These are phyloP conservation scores for Platismatia glauca DNA, from an alignment of 495 filamentous ascomycete species.

Conservation along the genomic window DNA sequence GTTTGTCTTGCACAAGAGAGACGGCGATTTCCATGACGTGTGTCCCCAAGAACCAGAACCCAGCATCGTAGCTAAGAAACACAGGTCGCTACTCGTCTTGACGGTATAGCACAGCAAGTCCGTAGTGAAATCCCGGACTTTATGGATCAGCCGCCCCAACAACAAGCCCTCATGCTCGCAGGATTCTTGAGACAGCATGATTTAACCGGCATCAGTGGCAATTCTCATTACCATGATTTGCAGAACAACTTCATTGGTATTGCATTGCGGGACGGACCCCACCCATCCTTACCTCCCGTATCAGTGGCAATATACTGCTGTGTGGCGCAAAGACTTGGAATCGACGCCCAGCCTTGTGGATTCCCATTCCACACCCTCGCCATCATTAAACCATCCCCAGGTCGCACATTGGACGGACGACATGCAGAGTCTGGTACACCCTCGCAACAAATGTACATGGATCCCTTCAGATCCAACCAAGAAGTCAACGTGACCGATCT, in stretches of 20 bases:
- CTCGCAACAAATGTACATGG: constrained; percentile 62
- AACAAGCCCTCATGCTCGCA: constrained; percentile 58
- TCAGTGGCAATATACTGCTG: constrained; percentile 66
- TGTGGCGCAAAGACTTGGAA: constrained; percentile 53
- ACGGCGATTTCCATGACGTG: constrained; percentile 67
- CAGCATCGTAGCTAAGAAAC: constrained; percentile 9
- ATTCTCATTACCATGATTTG: constrained; percentile 62
- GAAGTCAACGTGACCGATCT: constrained; percentile 56
- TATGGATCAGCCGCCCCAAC: constrained; percentile 44
- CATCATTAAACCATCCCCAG: constrained; percentile 50
- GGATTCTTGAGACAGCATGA: constrained; percentile 55
- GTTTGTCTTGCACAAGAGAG: constrained; percentile 64
- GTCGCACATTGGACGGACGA: constrained; percentile 57
- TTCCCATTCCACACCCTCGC: constrained; percentile 76
- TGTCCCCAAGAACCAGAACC: constrained; percentile 18
- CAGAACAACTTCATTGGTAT: constrained; percentile 80
- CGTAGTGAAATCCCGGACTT: constrained; percentile 41
- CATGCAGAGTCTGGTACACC: constrained; percentile 34
- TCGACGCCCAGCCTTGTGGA: constrained; percentile 63
- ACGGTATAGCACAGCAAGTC: constrained; percentile 51
- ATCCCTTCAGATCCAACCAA: constrained; percentile 64
- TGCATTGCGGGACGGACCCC: constrained; percentile 47
- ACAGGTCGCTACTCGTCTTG: constrained; percentile 53
- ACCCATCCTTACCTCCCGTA: constrained; percentile 70
- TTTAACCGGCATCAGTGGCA: constrained; percentile 56